Evolutionary conservation across 306 rosid genomes (phyloP), one percentile per base, ranked within the genome.

Genomic region (Lotus japonicus): DNA sequence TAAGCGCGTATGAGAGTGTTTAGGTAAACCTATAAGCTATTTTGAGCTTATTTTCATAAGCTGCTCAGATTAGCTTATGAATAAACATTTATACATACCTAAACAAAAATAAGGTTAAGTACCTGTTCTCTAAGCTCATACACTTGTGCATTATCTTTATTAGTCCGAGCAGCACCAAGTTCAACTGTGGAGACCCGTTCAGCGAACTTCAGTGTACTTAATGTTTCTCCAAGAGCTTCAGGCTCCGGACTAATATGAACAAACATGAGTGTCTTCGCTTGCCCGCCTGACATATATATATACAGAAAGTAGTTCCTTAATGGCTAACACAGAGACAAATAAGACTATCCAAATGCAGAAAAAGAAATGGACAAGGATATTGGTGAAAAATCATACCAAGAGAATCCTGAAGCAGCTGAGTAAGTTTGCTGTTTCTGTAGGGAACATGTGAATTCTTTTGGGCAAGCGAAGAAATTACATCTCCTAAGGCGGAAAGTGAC

Each of bases 401-500:
- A 35, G 97, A 83, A 69, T 95, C 97, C 70, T 95, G 99, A 60
- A 95, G 99, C 55, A 95, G 80, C 45, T 95, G 99, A 42, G 99
- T 95, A 15, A 95, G 99, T 83, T 89, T 95, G 73, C 97, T 95
- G 46, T 95, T 95, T 70, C 99, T 81, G 21, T 95, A 95, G 51
- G 99, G 99, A 73, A 95, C 96, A 70, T 95, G 99, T 14, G 99
- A 44, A 73, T 75, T 84, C 91, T 80, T 95, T 43, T 60, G 85
- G 45, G 99, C 91, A 66, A 95, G 96, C 61, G 99, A 86, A 68
- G 95, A 69, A 71, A 95, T 95, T 5, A 95, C 99, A 78, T 95
- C 99, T 62, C 99, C 99, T 39, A 95, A 73, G 46, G 99, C 96
- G 55, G 99, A 87, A 62, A 95, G 97, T 70, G 99, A 95, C 81